Percentiles rank a stretch among this genome's conserved stretches.
phyloP scores from a whole-genome alignment of 2,329 filamentous ascomycete species.

The Proliferodiscus dingleyae region DNA sequence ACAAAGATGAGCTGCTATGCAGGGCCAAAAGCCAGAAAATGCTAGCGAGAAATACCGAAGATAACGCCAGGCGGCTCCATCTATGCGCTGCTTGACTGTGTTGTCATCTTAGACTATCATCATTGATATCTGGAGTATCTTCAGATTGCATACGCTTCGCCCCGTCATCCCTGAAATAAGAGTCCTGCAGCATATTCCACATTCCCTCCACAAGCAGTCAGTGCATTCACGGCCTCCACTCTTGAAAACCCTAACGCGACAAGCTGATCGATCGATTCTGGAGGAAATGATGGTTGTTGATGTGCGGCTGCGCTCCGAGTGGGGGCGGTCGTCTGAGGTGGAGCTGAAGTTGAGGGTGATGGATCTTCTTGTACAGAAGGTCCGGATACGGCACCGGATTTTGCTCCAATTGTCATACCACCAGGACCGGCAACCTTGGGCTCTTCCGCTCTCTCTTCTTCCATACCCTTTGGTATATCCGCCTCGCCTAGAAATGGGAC shows the following conservation, averaged over 20 bases:
- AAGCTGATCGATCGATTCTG: constrained; percentile 70
- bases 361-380: constrained; percentile 24
- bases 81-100: constrained; percentile 16
- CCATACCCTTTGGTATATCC: constrained; percentile 83
- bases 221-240: constrained; percentile 70
- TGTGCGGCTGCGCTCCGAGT: constrained; percentile 19
- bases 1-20: constrained; percentile 4
- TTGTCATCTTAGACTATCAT: constrained; percentile 10
- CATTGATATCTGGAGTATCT: not conserved
- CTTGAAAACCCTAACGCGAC: constrained; percentile 72
- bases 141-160: not conserved
- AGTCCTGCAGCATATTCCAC: constrained; percentile 83
- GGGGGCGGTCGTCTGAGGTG: constrained; percentile 1
- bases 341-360: constrained; percentile 12
- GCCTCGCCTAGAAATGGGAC: constrained; percentile 88
- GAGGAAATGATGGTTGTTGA: constrained; percentile 32
- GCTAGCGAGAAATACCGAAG: not conserved
- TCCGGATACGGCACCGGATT: constrained; percentile 69
- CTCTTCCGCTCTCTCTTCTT: constrained; percentile 69
- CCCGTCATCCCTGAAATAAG: constrained; percentile 52
- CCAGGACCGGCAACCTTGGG: constrained; percentile 80
- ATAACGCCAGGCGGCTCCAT: constrained; percentile 6
- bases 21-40: not conserved
- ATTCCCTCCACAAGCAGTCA: constrained; percentile 80
- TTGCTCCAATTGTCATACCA: constrained; percentile 82